phyloP scores from a whole-genome alignment of 805 yeast species.

The Saccharomyces eubayanus region DNA sequence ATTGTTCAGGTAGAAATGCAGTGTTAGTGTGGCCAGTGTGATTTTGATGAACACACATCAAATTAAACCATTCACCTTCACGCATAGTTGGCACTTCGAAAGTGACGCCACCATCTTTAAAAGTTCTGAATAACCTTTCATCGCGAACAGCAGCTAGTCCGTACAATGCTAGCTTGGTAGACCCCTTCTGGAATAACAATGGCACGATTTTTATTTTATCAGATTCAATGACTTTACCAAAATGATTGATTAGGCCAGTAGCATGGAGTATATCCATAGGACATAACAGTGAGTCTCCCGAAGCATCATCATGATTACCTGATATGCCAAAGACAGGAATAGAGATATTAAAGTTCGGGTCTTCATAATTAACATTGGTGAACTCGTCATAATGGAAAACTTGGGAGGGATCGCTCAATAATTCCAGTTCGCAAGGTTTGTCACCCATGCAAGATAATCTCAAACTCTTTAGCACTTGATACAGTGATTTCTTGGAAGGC shows the following conservation, averaged over 20 bases:
- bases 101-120: constrained; percentile 69
- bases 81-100: constrained; percentile 61
- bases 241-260: constrained; percentile 79
- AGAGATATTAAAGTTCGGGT: constrained; percentile 79
- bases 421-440: constrained; percentile 75
- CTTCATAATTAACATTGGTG: constrained; percentile 76
- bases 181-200: constrained; percentile 71
- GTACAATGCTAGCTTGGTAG: constrained; percentile 73
- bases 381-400: constrained; percentile 53
- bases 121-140: constrained; percentile 75
- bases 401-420: constrained; percentile 67
- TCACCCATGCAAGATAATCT: constrained; percentile 74
- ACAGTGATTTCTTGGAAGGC: constrained; percentile 80
- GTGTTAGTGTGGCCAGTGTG: constrained; percentile 75
- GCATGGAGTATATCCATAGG: constrained; percentile 81
- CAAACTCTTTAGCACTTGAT: constrained; percentile 67
- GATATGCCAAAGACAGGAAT: constrained; percentile 87
- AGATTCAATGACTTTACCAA: constrained; percentile 71
- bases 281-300: constrained; percentile 73
- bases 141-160: constrained; percentile 87
- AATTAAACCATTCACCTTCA: constrained; percentile 67
- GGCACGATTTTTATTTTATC: constrained; percentile 73
- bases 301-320: constrained; percentile 95
- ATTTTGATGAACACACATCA: constrained; percentile 87
- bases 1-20: constrained; percentile 74